Evolutionary conservation across 2,329 filamentous ascomycete species (phyloP).

Genomic region (Colletotrichum lentis): DNA sequence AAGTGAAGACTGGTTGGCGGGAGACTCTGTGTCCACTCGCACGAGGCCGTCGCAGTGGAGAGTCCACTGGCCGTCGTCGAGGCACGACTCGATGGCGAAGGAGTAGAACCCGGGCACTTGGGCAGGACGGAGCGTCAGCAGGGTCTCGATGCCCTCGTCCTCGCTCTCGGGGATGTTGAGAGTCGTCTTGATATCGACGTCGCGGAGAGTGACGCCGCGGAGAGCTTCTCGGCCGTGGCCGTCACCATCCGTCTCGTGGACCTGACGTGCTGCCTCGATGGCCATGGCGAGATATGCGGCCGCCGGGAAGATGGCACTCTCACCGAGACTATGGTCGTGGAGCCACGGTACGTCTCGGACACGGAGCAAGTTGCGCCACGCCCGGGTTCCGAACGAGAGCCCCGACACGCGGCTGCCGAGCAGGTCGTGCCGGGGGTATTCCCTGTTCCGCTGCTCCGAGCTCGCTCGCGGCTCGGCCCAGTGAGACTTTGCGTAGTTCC

Average conservation of each 20-base stretch:
- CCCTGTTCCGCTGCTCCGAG: constrained; percentile 21
- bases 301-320: constrained; percentile 53
- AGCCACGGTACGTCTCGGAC: constrained; percentile 49
- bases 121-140: not conserved
- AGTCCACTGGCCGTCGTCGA: not conserved
- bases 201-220: not conserved
- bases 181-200: not conserved
- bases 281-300: constrained; percentile 49
- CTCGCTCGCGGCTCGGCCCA: constrained; percentile 35
- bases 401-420: constrained; percentile 39
- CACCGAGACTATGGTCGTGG: constrained; percentile 55
- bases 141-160: constrained; percentile 1
- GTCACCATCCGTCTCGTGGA: constrained; percentile 5
- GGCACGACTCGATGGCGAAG: not conserved
- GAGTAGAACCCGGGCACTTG: not conserved
- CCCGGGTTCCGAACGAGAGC: constrained; percentile 22
- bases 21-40: not conserved
- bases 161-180: not conserved
- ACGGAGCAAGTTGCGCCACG: constrained; percentile 40
- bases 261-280: constrained; percentile 40
- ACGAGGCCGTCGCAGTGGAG: not conserved
- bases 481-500: constrained; percentile 31
- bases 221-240: not conserved
- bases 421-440: constrained; percentile 32
- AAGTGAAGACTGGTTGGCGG: not conserved